Base-by-base conservation (phyloP, 1,284 basidiomycete genomes). In the Cryptococcus deneoformans region DNA sequence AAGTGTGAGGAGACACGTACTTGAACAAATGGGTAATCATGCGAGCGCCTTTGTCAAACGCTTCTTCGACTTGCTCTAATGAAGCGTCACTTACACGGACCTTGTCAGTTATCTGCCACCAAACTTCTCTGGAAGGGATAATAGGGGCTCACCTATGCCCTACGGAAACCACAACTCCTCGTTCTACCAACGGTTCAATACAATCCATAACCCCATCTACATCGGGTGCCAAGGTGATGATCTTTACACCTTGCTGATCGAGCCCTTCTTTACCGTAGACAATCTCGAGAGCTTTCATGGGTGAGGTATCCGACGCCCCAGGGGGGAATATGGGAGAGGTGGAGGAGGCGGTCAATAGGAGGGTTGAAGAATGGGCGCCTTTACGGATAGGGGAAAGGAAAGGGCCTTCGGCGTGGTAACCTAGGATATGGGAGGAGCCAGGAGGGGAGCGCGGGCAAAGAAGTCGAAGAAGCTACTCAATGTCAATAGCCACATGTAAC, bases 1-100 rank as follows among this genome's bases (percentile, higher is more conserved):
- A 44, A 44, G 40, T 45, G 12, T 29, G 29, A 29, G 29, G 5
- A 4, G 29, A 29, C 42, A 65, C 71, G 53, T 85, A 89, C 46
- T 95, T 95, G 84, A 92, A 93, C 20, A 94, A 80, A 75, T 94
- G 92, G 0, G 92, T 94, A 66, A 94, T 91, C 63, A 92, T 85
- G 6, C 85, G 81, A 5, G 91, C 89, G 79, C 80, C 75, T 38
- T 64, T 64, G 12, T 59, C 54, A 8, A 76, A 63, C 1, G 73
- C 72, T 52, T 67, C 54, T 37, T 65, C 59, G 0, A 73, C 75
- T 49, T 70, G 60, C 39, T 66, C 61, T 35, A 71, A 60, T n/a
- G 66, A 60, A 1, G 76, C 76, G 40, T 72, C 69, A 4, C 29
- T 29, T 29, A 29, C 29, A 29, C 42, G 65, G 50, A 47, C 43